These are phyloP conservation scores for Mycena vitilis DNA, from an alignment of 768 basidiomycete species.

Conservation along the genomic window DNA sequence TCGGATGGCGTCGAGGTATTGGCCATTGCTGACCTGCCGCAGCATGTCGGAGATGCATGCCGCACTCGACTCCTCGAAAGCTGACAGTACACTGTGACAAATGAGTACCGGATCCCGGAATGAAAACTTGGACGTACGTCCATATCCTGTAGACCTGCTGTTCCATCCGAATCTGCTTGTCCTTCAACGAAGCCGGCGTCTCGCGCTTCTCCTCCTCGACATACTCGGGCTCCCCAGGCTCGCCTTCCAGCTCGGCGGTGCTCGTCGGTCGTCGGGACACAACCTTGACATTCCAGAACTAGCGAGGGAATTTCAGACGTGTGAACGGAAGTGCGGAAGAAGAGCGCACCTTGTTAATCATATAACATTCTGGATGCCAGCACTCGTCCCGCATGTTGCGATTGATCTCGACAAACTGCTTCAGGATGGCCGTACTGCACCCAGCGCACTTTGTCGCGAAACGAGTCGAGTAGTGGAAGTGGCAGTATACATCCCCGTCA, in stretches of 20 bases:
- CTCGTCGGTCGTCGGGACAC: constrained; percentile 79
- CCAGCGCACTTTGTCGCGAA: constrained; percentile 99
- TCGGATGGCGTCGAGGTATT: constrained; percentile 95
- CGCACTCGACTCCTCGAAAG: constrained; percentile 99
- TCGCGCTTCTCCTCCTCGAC: constrained; percentile 85
- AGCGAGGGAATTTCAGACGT: constrained; percentile 20
- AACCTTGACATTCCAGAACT: constrained; percentile 99
- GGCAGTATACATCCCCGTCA: constrained; percentile 97
- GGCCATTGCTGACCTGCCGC: constrained; percentile 94
- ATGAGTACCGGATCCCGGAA: constrained; percentile 20
- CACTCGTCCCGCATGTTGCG: constrained; percentile 98
- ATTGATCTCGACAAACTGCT: constrained; percentile 99
- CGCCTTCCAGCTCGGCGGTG: constrained; percentile 63
- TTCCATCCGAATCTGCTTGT: constrained; percentile 95
- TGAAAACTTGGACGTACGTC: constrained; percentile 75
- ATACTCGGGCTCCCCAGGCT: constrained; percentile 65
- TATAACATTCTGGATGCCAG: constrained; percentile 99
- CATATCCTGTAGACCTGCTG: constrained; percentile 98
- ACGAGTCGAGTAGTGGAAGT: constrained; percentile 98
- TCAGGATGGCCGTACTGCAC: constrained; percentile 95
- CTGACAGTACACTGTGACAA: constrained; percentile 81
- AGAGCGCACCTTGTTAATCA: constrained; percentile 94
- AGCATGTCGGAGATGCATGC: constrained; percentile 99
- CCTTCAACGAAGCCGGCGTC: constrained; percentile 82
- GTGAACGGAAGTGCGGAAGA: constrained; percentile 1